phyloP scores from a whole-genome alignment of 352 stramenopile genomes.

The Globisporangium iwayamae region DNA sequence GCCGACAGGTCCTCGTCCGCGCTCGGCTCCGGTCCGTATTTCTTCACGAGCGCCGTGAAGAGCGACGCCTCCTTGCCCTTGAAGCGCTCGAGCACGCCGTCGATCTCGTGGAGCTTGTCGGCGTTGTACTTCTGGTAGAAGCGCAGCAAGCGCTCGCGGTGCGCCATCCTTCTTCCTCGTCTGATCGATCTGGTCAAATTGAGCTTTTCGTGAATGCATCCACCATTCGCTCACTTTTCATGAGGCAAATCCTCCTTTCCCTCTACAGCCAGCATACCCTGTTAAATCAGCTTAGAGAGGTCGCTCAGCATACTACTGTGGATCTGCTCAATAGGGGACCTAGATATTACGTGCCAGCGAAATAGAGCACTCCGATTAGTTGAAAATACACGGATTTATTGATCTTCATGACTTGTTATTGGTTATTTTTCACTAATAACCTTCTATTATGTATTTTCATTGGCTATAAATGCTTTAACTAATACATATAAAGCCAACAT shows the following conservation, averaged over 20 bases:
- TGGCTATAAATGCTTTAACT: too few species aligned
- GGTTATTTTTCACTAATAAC: too few species aligned
- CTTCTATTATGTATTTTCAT: too few species aligned
- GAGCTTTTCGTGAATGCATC: not conserved
- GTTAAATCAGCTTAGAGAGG: too few species aligned
- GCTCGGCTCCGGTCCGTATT: conserved; percentile 75
- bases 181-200: not conserved
- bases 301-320: too few species aligned
- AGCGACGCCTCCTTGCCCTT: conserved; percentile 71
- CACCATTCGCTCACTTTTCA: not conserved
- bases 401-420: too few species aligned
- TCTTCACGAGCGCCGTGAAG: conserved; percentile 75
- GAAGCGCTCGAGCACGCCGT: conserved; percentile 78
- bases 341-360: too few species aligned
- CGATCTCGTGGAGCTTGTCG: conserved; percentile 80
- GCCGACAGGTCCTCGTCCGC: conserved; percentile 38
- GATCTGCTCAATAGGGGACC: too few species aligned
- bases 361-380: too few species aligned
- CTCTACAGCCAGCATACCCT: not conserved
- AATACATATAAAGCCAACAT: too few species aligned
- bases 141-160: conserved; percentile 64
- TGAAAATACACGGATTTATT: too few species aligned
- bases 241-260: not conserved
- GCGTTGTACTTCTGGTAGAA: conserved; percentile 87
- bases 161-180: conserved; percentile 31